phyloP scores from a whole-genome alignment of 305 asterid species.

The Fraxinus ornus region DNA sequence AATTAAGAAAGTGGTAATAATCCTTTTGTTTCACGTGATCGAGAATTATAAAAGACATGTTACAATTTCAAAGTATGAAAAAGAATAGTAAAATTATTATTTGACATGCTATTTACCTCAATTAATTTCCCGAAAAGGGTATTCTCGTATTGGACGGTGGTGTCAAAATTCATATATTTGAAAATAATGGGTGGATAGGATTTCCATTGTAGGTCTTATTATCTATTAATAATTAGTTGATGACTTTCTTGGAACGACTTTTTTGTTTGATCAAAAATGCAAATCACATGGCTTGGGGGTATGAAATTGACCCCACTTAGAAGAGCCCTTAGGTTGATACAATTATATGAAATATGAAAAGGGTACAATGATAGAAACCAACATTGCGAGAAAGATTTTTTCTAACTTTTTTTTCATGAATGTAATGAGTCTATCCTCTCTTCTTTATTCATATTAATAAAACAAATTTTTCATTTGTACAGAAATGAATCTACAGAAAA shows the following conservation, averaged over 20 bases:
- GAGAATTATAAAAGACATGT: not conserved
- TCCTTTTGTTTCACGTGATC: not conserved
- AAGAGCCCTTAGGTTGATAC: not conserved
- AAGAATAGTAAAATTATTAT: too few species aligned
- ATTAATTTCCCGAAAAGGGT: not conserved
- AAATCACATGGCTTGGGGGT: not conserved
- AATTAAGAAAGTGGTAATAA: too few species aligned
- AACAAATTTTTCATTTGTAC: too few species aligned
- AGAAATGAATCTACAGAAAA: too few species aligned
- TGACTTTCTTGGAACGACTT: not conserved
- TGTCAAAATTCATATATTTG: not conserved
- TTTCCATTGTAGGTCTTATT: not conserved
- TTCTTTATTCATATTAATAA: too few species aligned
- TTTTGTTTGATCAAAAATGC: not conserved
- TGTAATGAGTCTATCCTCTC: too few species aligned
- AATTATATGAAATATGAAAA: not conserved
- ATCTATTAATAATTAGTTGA: not conserved
- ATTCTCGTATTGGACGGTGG: not conserved
- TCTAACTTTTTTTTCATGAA: too few species aligned
- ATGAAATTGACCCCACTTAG: not conserved
- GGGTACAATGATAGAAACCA: not conserved
- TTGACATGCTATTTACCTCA: not conserved
- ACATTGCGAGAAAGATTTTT: too few species aligned
- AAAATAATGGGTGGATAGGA: not conserved
- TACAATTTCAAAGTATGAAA: not conserved